Conservation (phyloP, 2,329 filamentous ascomycete genomes). For the Trichoderma sp. region DNA sequence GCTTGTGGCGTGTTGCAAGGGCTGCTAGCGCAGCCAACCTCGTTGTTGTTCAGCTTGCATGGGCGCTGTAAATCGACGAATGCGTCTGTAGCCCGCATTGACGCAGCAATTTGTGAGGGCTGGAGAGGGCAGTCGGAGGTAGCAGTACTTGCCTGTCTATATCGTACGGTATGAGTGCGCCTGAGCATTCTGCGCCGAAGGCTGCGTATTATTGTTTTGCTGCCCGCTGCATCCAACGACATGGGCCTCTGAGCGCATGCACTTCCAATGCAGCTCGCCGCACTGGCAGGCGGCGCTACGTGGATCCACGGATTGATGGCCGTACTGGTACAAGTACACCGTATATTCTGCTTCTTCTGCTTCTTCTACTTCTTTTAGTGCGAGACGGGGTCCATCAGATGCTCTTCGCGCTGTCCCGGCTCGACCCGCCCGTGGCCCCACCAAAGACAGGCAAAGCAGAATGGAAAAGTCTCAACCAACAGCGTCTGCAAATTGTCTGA, state of each 20-base stretch:
- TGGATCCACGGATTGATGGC: not conserved
- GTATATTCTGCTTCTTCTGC: too few species aligned
- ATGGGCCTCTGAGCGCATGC: not conserved
- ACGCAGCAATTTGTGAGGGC: not conserved
- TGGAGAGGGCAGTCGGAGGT: not conserved
- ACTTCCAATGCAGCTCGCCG: not conserved
- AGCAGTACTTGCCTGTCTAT: not conserved
- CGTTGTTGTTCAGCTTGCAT: conserved; percentile 1
- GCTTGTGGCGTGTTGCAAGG: not conserved
- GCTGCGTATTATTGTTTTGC: too few species aligned
- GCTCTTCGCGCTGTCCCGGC: conserved; percentile 16
- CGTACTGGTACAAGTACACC: too few species aligned
- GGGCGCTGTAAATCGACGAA: not conserved
- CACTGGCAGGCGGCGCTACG: not conserved
- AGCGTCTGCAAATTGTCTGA: not conserved
- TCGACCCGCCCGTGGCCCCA: conserved; percentile 16
- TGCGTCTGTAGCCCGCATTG: not conserved
- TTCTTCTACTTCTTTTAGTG: not conserved
- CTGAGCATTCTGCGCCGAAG: too few species aligned
- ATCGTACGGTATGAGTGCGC: too few species aligned
- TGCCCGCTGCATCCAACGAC: not conserved
- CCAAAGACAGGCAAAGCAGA: not conserved
- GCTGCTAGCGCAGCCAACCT: not conserved
- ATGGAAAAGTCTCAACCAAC: not conserved
- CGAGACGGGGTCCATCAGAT: not conserved